phyloP scores from a whole-genome alignment of 495 filamentous ascomycete genomes.

The Daldinia childiae region DNA sequence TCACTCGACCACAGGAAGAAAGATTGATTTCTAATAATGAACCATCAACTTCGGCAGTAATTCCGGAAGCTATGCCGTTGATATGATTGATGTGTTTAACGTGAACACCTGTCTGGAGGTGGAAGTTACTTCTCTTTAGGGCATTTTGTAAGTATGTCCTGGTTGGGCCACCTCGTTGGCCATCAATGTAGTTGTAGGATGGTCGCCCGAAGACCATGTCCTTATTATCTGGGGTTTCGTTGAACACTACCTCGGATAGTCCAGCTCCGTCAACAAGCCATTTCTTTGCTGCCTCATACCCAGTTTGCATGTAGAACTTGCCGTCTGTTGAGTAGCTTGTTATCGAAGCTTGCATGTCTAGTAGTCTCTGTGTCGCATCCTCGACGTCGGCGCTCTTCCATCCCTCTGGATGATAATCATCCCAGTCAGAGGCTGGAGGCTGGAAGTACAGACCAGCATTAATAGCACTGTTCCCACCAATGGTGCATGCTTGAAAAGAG shows the following conservation, averaged over 20 bases:
- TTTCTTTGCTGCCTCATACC: slow-evolving; percentile 61
- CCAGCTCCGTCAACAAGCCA: slow-evolving; percentile 59
- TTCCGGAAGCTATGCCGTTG: slow-evolving; percentile 58
- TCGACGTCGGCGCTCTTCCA: slow-evolving; percentile 67
- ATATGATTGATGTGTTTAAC: slow-evolving; percentile 61
- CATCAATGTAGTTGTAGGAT: slow-evolving; percentile 62
- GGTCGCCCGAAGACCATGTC: slow-evolving; percentile 62
- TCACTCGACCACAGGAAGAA: slow-evolving; percentile 60
- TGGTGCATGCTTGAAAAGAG: slow-evolving; percentile 66
- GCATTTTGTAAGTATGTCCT: slow-evolving; percentile 66
- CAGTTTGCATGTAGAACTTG: slow-evolving; percentile 63
- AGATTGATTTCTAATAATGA: slow-evolving; percentile 56
- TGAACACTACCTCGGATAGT: slow-evolving; percentile 62
- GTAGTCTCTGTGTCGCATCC: slow-evolving; percentile 58
- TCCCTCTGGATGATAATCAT: slow-evolving; percentile 66
- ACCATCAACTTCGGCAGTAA: slow-evolving; percentile 50
- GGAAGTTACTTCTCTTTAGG: slow-evolving; percentile 60
- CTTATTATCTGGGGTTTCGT: slow-evolving; percentile 62
- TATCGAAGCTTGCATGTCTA: slow-evolving; percentile 63
- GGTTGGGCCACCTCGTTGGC: slow-evolving; percentile 65
- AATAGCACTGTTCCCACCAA: slow-evolving; percentile 63
- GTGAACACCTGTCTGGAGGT: slow-evolving; percentile 58
- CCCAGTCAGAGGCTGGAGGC: slow-evolving; percentile 64
- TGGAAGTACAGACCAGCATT: slow-evolving; percentile 59
- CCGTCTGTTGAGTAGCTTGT: slow-evolving; percentile 63